Evolutionary conservation across 176 grass and related monocot genomes (phyloP), one percentile per base, ranked within the genome.

Genomic region (Alloteropsis semialata): DNA sequence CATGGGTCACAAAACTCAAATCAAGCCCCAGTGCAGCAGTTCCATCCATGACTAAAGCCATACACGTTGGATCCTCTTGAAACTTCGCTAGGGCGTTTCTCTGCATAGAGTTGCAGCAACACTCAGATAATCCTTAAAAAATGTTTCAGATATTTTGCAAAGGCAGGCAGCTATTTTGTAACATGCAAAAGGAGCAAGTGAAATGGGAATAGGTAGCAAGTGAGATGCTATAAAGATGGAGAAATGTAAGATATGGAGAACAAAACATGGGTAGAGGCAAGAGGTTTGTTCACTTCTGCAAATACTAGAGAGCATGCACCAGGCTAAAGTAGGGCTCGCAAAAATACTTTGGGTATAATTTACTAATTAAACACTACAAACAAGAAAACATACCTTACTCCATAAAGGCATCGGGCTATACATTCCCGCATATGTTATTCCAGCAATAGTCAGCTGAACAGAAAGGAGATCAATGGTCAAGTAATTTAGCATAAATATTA

Each of bases 41-140:
- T 84, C 96, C 96, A 91, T 98, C 96, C 90, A 98, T 98, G 63
- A 98, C 48, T 82, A 98, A 90, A 72, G 93, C 96, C 87, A 93
- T 86, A 80, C 92, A 98, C 25, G 77, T 82, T 88, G 90, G 96
- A 83, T 98, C 90, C 79, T 95, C 88, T 82, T 93, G 88, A 72
- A 93, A 98, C 38, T 77, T 87, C 76, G 50, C 84, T 61, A 98
- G 85, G 74, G 96, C 90, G 57, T 77, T 95, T 87, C 90, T 91
- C 96, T 98, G 81, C 43, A 82, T 39, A 91, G 39, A 87, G 75
- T 54, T 88, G 65, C 18, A 51, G 28, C 21, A 90, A 84, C 41
- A 87, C 29, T 24, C 3, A 67, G 2, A 86, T 83, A 32, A 68
- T 43, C 45, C 38, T 36, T 43, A 62, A 62, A 87, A 53, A 48